Conservation (phyloP, 306 rosid species). For the Quercus variabilis region DNA sequence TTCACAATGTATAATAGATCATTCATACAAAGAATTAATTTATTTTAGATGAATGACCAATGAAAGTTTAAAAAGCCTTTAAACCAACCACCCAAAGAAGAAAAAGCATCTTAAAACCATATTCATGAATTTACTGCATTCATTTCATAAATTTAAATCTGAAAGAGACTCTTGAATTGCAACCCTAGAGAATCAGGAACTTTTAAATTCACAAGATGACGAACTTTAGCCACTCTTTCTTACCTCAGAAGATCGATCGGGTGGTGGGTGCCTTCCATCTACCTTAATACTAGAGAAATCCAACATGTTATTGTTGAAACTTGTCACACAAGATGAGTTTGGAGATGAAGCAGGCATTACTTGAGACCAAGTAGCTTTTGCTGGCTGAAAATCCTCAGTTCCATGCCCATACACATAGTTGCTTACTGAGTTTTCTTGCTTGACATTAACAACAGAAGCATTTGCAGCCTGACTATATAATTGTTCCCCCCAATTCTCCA, state of each 20-base stretch:
- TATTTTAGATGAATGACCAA: not conserved
- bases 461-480: constrained; percentile 37
- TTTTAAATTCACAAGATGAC: not conserved
- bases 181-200: not conserved
- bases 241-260: constrained; percentile 86
- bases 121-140: not conserved
- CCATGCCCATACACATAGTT: constrained; percentile 55
- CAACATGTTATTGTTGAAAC: constrained; percentile 73
- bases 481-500: constrained; percentile 74
- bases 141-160: not conserved
- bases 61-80: too few species aligned
- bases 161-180: not conserved
- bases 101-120: not conserved
- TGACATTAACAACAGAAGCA: constrained; percentile 48
- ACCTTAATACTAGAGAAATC: constrained; percentile 70
- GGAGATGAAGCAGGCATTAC: constrained; percentile 49
- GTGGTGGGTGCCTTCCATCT: constrained; percentile 46
- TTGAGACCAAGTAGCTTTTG: constrained; percentile 52
- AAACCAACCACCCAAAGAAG: not conserved
- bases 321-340: constrained; percentile 61
- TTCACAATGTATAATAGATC: not conserved
- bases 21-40: constrained; percentile 1
- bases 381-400: constrained; percentile 41
- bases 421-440: constrained; percentile 53
- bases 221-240: not conserved